A percentile compares a stretch with the other conserved stretches of the same genome.
These are phyloP conservation scores for Linnemannia schmuckeri DNA, from an alignment of 192 early-diverging fungal species.

Conservation along the genomic window DNA sequence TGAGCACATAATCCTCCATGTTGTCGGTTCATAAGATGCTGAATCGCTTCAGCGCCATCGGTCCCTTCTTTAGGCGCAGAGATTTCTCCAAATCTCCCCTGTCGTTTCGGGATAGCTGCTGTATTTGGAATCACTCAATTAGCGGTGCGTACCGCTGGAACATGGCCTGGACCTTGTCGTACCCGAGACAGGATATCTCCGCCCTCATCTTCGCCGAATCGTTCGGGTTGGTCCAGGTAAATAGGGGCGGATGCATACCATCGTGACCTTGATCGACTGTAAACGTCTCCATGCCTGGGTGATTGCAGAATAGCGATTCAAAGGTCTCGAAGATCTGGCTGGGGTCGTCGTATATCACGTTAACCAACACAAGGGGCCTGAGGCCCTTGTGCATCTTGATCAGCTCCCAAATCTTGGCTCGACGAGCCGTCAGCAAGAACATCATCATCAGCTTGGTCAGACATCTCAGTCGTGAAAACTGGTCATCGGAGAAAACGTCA, in stretches of 20 bases:
- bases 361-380: neutral
- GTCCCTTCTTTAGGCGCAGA: neutral
- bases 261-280: neutral
- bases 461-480: neutral
- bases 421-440: neutral
- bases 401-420: neutral
- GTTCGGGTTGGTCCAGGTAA: neutral
- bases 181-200: neutral
- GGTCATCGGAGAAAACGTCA: neutral
- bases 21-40: neutral
- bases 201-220: neutral
- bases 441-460: neutral
- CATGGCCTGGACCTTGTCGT: neutral
- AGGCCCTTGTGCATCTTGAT: neutral
- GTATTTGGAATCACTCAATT: neutral
- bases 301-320: neutral
- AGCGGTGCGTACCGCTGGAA: neutral
- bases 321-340: slow-evolving; percentile 2
- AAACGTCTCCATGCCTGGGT: neutral
- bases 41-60: neutral
- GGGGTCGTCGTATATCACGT: neutral
- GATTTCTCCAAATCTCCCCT: neutral
- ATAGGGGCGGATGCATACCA: neutral
- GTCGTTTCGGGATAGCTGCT: neutral
- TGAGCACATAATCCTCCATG: neutral